These are phyloP conservation scores for Nepenthes alata DNA, from an alignment of 179 eudicot genomes.

Conservation along the genomic window DNA sequence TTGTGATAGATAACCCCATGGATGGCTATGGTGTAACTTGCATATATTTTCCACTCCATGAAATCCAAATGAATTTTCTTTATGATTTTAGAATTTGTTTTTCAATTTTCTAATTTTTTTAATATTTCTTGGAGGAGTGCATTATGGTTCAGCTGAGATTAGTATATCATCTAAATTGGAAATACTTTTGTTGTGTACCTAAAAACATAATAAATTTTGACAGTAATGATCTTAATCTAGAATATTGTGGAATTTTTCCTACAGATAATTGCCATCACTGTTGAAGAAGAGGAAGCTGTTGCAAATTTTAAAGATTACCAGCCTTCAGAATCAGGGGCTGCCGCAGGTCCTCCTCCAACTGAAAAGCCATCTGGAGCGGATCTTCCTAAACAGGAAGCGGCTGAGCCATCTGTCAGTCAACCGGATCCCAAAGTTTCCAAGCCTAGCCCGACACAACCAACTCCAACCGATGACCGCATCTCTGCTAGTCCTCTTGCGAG, in stretches of 20 bases:
- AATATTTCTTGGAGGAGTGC: too few relatives aligned
- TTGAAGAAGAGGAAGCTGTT: constrained; percentile 80
- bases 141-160: too few relatives aligned
- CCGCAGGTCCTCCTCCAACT: constrained; percentile 30
- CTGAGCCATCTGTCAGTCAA: constrained; percentile 31
- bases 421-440: constrained; percentile 42
- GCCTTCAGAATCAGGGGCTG: constrained; percentile 47
- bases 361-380: constrained; percentile 42
- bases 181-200: too few relatives aligned
- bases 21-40: too few relatives aligned
- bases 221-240: background rate
- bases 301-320: constrained; percentile 65
- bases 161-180: too few relatives aligned
- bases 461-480: constrained; percentile 57
- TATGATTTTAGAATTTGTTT: too few relatives aligned
- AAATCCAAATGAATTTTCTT: too few relatives aligned
- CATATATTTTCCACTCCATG: too few relatives aligned
- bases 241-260: constrained; percentile 1
- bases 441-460: constrained; percentile 24
- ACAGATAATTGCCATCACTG: constrained; percentile 85
- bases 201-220: background rate
- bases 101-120: too few relatives aligned
- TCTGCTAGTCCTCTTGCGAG: constrained; percentile 94
- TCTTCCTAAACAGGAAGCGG: constrained; percentile 43
- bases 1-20: too few relatives aligned